phyloP scores from a whole-genome alignment of 208 protist species.

The Polymyxa betae region DNA sequence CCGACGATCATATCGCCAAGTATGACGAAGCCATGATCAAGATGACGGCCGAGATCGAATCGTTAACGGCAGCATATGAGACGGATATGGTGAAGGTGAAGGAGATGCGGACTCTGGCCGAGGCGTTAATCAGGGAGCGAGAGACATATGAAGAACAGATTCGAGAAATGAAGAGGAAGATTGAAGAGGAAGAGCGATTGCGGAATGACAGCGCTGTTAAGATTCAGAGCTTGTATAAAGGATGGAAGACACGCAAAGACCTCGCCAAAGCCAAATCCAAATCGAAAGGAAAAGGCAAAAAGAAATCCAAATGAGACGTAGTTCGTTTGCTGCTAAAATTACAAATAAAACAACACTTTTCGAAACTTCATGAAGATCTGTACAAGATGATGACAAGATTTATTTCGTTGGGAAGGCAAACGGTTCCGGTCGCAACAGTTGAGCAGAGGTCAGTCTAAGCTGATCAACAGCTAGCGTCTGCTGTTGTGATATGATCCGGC shows the following conservation, averaged over 20 bases:
- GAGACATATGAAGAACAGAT: neutral
- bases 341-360: no score
- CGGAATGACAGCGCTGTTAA: neutral
- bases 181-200: neutral
- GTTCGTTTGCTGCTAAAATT: no score
- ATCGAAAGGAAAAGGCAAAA: neutral
- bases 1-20: neutral
- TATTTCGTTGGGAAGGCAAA: no score
- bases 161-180: neutral
- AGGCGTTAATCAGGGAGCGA: neutral
- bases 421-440: no score
- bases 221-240: conserved; percentile 33
- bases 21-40: conserved; percentile 41
- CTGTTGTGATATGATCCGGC: neutral
- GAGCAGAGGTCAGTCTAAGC: neutral
- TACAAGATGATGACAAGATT: no score
- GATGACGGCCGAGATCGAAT: neutral
- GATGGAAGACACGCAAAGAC: neutral
- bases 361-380: no score
- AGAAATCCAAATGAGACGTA: neutral
- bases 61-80: neutral
- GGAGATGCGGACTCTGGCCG: neutral
- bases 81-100: neutral
- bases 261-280: neutral
- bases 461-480: neutral